Evolutionary conservation across 768 basidiomycete genomes (phyloP), one percentile per base, ranked within the genome.

Genomic region (Amanita molliuscula): DNA sequence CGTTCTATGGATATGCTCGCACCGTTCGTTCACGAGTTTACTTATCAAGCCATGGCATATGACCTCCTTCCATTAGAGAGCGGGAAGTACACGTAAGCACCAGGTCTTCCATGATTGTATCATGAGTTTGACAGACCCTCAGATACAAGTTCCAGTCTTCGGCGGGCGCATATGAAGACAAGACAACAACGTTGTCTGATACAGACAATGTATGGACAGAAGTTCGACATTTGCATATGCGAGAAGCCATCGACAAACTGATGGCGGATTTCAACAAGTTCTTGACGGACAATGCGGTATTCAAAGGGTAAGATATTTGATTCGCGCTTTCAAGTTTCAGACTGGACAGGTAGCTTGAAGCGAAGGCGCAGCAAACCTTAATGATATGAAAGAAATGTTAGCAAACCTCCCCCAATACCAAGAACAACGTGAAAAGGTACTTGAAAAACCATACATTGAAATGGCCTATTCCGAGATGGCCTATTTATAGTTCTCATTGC

Each of bases 351-450:
- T 44, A 20, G 46, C 47, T 23, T 51, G 21, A 50, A 84, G 86
- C 23, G 81, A 89, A 58, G 82, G 85, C 38, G 88, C 87, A 7
- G 86, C 88, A 42, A 93, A 80, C 58, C 64, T 99, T 42, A 95
- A 93, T 59, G 95, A 97, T 66, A 94, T 99, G 89, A 97, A 96
- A 66, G 96, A 99, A 60, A 96, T 98, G 95, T 73, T 99, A 29
- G 96, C 96, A 28, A 90, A 73, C 60, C 63, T 99, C 53, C 93
- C 94, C 1, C 91, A 96, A 65, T 96, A 88, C 58, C 88, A 94
- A 67, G 93, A 96, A 55, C 88, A 91, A 57, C 78, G 95, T 50
- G 94, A 99, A 63, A 93, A 92, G 79, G 92, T 86, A 16, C 66
- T 53, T 13, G 16, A 23, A 53, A 53, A 10, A 26, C 15, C 29